Evolutionary conservation across 495 filamentous ascomycete species (phyloP).

Genomic region (Podospora pseudocomata): DNA sequence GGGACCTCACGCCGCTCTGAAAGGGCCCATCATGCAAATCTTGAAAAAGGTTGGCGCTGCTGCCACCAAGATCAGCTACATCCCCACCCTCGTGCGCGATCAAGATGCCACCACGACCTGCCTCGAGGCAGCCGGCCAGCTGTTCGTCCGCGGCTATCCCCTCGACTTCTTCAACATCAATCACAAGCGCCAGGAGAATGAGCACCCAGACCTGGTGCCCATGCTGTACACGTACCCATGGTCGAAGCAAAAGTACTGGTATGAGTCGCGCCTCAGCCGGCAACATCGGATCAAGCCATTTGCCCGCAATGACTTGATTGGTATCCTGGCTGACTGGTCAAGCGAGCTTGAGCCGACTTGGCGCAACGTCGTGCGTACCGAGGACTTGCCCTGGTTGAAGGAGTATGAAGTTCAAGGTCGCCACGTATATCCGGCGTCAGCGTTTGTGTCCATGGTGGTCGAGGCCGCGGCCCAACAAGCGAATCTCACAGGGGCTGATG

Average conservation of each 20-base stretch:
- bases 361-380: conserved; percentile 45
- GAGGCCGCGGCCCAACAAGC: conserved; percentile 36
- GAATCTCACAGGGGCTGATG: conserved; percentile 28
- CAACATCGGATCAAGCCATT: conserved; percentile 47
- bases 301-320: conserved; percentile 49
- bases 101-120: conserved; percentile 39
- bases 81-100: conserved; percentile 41
- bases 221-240: conserved; percentile 50
- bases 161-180: conserved; percentile 39
- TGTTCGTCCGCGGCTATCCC: conserved; percentile 40
- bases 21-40: conserved; percentile 57
- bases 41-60: conserved; percentile 41
- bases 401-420: conserved; percentile 43
- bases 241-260: conserved; percentile 46
- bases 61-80: conserved; percentile 41
- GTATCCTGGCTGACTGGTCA: conserved; percentile 38
- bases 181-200: conserved; percentile 31
- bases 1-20: conserved; percentile 62
- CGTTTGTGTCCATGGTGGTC: conserved; percentile 47
- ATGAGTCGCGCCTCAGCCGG: conserved; percentile 43
- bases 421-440: conserved; percentile 47
- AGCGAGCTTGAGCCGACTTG: conserved; percentile 46
- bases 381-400: conserved; percentile 46
- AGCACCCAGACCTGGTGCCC: conserved; percentile 36
- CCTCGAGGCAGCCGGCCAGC: conserved; percentile 39